phyloP scores from a whole-genome alignment of 805 yeast genomes.

The Yamadazyma sp. region DNA sequence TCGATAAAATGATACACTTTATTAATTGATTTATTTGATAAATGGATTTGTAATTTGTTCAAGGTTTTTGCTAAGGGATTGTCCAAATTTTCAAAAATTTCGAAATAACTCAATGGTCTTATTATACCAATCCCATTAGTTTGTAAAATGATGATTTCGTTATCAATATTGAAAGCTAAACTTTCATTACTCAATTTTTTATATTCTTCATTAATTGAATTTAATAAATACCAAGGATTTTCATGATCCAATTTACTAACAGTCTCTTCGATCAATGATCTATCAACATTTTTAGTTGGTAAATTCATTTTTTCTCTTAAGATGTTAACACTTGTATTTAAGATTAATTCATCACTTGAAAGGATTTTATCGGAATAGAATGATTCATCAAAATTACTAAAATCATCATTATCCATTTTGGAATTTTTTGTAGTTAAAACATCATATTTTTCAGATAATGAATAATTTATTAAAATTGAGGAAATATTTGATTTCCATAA shows the following conservation, averaged over 20 bases:
- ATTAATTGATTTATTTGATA: constrained; percentile 29
- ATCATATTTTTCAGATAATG: constrained; percentile 6
- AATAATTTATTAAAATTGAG: constrained; percentile 38
- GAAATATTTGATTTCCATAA: constrained; percentile 67
- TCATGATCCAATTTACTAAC: constrained; percentile 20
- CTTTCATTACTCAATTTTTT: constrained; percentile 59
- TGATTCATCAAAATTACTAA: background rate
- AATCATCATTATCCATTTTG: too few relatives aligned
- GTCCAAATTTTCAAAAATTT: constrained; percentile 17
- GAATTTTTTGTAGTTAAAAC: constrained; percentile 1
- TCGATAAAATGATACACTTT: constrained; percentile 15
- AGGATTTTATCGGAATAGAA: background rate
- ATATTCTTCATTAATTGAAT: constrained; percentile 69
- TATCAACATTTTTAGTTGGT: background rate
- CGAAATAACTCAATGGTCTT: constrained; percentile 32
- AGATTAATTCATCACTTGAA: constrained; percentile 42
- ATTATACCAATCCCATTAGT: constrained; percentile 31
- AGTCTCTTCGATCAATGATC: constrained; percentile 23
- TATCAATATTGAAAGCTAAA: constrained; percentile 40
- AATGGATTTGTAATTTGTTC: constrained; percentile 16
- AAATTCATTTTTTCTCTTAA: constrained; percentile 38
- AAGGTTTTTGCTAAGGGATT: constrained; percentile 19
- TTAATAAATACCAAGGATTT: constrained; percentile 66
- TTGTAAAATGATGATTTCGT: constrained; percentile 22
- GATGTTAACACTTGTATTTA: constrained; percentile 52